Evolutionary conservation across 116 monocot species (phyloP).

Genomic region (Dioscorea cayenensis): DNA sequence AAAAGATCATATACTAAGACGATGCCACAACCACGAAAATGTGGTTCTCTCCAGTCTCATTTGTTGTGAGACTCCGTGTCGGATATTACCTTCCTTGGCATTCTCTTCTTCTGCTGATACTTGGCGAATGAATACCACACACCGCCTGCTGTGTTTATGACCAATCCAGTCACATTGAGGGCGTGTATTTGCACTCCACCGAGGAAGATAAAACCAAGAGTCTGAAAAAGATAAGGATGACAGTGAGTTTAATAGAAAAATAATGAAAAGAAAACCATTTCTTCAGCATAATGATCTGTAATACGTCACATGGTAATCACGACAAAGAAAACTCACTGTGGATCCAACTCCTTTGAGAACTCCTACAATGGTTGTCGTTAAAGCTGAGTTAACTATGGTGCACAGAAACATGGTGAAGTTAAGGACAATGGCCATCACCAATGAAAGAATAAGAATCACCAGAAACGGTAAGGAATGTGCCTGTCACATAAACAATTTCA

Average conservation of each 20-base stretch:
- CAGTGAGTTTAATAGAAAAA: not conserved
- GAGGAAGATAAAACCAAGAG: conserved; percentile 75
- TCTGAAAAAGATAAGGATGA: conserved; percentile 26
- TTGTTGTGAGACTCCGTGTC: conserved; percentile 53
- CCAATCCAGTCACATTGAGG: conserved; percentile 75
- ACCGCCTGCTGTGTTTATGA: conserved; percentile 86
- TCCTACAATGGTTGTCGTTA: conserved; percentile 97
- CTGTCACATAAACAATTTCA: conserved; percentile 20
- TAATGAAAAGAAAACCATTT: not conserved
- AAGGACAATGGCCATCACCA: conserved; percentile 84
- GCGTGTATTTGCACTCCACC: conserved; percentile 82
- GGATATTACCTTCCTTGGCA: conserved; percentile 24
- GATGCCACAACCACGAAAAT: too few species aligned
- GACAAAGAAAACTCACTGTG: conserved; percentile 47
- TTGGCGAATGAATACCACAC: conserved; percentile 98
- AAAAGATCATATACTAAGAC: too few species aligned
- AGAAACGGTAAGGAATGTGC: conserved; percentile 61
- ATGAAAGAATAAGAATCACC: conserved; percentile 64
- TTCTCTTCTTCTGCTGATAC: conserved; percentile 62
- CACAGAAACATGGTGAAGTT: conserved; percentile 96
- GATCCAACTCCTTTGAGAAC: conserved; percentile 98
- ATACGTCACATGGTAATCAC: not conserved
- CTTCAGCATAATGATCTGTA: not conserved
- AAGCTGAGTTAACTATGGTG: conserved; percentile 95
- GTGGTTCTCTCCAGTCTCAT: conserved; percentile 5